Evolutionary conservation across 208 protist genomes (phyloP), one percentile per base, ranked within the genome.

Genomic region (Wallacemonas sp.): DNA sequence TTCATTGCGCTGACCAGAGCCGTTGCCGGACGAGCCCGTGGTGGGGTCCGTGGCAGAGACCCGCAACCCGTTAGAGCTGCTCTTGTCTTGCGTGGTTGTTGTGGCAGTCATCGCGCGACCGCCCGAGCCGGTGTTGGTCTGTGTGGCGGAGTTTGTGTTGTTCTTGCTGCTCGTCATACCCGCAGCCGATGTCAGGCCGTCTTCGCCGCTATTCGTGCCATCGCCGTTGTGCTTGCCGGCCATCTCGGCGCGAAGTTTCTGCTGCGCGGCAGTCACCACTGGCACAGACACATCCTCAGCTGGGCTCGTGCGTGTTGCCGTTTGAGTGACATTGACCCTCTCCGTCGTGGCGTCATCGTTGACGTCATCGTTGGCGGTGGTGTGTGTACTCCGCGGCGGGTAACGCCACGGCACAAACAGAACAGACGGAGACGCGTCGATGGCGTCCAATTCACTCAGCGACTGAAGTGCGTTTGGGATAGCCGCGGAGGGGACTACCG

Each of bases 391-490:
- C 6, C 6, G 44, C 19, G 44, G 54, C n/a, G n/a, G 19, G 49
- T 56, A 36, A 12, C 27, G 49, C 49, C 27, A 34, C 14, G 3
- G n/a, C 24, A 24, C 54, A n/a, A 70, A 44, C 24, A 54, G 56
- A 38, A 72, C 64, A 6, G 67, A 28, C 39, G 33, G 26, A 26
- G 44, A 11, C 12, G 44, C 44, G 17, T 49, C 44, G 6, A 19
- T 49, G 17, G 44, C 44, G 17, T 49, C 44, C 17, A 80, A 21
- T 44, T 71, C 56, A 31, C 74, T 80, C 51, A 51, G 28, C 9
- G 62, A 58, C 51, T 79, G 68, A n/a, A 74, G n/a, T 2, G 74
- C 61, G 63, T 75, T 80, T 2, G 74, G 74, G 19, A 79, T 69
- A 8, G 74, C 74, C 0, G 68, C 46, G 1, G 74, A 72, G 14